A percentile compares a stretch with the other conserved stretches of the same genome.
Conservation (phyloP, 202 grass and related monocot species). For the Thinopyrum obtusiflorum region DNA sequence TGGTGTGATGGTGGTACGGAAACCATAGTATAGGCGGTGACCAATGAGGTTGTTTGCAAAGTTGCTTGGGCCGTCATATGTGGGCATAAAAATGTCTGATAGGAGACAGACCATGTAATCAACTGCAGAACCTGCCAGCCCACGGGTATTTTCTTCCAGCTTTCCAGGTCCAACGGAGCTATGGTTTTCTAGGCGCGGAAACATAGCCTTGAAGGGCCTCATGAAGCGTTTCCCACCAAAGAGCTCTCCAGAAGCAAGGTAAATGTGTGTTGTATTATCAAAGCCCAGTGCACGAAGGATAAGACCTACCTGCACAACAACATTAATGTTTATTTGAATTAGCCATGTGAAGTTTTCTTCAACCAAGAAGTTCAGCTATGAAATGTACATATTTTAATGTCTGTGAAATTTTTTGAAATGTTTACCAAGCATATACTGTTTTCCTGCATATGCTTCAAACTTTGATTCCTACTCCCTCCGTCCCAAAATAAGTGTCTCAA, state of each 20-base stretch:
- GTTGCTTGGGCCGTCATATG: constrained; percentile 95
- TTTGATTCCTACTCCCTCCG: neutral
- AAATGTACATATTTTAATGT: constrained; percentile 2
- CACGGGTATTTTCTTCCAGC: constrained; percentile 80
- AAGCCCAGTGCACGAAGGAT: constrained; percentile 61
- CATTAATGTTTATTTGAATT: neutral
- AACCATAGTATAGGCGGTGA: constrained; percentile 85
- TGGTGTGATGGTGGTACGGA: constrained; percentile 77
- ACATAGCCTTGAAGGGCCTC: constrained; percentile 66
- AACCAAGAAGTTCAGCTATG: neutral
- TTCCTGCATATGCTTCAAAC: neutral
- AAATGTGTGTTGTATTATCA: constrained; percentile 62
- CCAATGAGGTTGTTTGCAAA: constrained; percentile 98
- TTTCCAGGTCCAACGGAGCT: constrained; percentile 67
- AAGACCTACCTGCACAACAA: constrained; percentile 54
- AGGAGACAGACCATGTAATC: constrained; percentile 99
- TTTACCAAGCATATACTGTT: neutral
- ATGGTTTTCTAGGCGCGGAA: constrained; percentile 75
- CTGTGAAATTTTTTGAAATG: neutral
- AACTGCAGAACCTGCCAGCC: constrained; percentile 80
- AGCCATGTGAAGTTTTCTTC: neutral
- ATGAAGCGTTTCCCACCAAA: constrained; percentile 76
- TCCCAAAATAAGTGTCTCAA: no score
- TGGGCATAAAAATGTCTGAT: constrained; percentile 92
- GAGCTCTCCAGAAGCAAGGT: constrained; percentile 74